These are phyloP conservation scores for Colletotrichum higginsianum DNA, from an alignment of 2,329 filamentous ascomycete genomes.

Conservation along the genomic window DNA sequence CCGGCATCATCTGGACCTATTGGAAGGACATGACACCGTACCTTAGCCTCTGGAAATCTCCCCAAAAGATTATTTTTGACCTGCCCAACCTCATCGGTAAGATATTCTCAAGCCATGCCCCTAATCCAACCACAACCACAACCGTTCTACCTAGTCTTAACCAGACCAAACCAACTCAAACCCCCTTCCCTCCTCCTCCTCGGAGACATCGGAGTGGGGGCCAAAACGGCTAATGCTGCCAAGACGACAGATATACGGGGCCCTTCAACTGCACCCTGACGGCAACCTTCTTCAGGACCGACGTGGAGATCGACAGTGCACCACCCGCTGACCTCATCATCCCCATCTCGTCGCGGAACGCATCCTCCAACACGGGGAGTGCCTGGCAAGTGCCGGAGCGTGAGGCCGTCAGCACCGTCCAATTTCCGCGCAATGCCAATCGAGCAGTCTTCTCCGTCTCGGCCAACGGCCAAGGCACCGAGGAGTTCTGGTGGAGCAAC, in stretches of 20 bases:
- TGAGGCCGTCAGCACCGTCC: slow-evolving; percentile 70
- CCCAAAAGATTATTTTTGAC: slow-evolving; percentile 85
- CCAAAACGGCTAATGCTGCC: slow-evolving; percentile 39
- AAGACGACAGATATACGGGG: slow-evolving; percentile 77
- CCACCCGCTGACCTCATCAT: slow-evolving; percentile 76
- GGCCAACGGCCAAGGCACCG: slow-evolving; percentile 80
- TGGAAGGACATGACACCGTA: slow-evolving; percentile 85
- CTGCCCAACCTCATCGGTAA: slow-evolving; percentile 77
- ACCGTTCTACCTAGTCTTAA: background rate
- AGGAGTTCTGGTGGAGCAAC: slow-evolving; percentile 92
- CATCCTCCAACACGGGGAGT: slow-evolving; percentile 68
- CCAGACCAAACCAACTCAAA: background rate
- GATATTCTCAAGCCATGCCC: background rate
- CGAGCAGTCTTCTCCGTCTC: slow-evolving; percentile 83
- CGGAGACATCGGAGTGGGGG: slow-evolving; percentile 34
- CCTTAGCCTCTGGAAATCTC: slow-evolving; percentile 75
- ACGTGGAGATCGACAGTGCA: slow-evolving; percentile 56
- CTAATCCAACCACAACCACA: too few species aligned
- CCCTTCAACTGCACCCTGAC: slow-evolving; percentile 81
- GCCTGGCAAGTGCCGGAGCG: slow-evolving; percentile 77
- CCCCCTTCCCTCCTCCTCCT: background rate
- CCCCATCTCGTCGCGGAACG: slow-evolving; percentile 73
- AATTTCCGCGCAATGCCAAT: slow-evolving; percentile 76
- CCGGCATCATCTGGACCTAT: slow-evolving; percentile 83
- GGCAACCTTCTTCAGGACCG: slow-evolving; percentile 76